Evolutionary conservation across 208 protist species (phyloP).

Genomic region (Strigomonas galati): DNA sequence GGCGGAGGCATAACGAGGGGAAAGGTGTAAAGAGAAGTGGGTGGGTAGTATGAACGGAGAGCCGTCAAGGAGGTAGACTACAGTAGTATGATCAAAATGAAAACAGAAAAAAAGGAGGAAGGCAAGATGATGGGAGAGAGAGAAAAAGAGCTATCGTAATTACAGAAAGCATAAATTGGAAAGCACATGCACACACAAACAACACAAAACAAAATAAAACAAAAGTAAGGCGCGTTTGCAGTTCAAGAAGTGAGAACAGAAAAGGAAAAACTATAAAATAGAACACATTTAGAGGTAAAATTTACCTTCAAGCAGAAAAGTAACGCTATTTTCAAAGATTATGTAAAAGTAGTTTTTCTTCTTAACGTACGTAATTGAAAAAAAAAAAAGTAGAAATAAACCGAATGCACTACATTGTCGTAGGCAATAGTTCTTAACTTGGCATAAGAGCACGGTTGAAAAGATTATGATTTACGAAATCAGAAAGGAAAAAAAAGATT

Average conservation of each 20-base stretch:
- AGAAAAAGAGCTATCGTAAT: too few relatives aligned
- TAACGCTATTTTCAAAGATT: neutral
- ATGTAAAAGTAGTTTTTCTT: neutral
- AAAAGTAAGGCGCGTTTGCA: neutral
- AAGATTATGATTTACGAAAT: neutral
- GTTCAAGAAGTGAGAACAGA: neutral
- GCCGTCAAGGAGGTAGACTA: neutral
- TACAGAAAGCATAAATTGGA: too few relatives aligned
- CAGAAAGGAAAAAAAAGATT: conserved; percentile 5
- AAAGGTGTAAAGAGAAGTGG: neutral
- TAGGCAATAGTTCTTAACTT: neutral
- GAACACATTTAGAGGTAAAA: neutral
- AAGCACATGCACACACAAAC: neutral
- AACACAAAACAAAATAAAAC: neutral
- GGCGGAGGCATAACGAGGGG: neutral
- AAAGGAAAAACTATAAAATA: neutral
- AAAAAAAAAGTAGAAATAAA: conserved; percentile 11
- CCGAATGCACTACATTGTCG: too few relatives aligned
- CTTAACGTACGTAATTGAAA: neutral
- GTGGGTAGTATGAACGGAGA: neutral
- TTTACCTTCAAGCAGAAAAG: neutral
- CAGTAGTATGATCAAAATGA: neutral
- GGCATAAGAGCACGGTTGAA: neutral
- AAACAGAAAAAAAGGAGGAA: conserved; percentile 21
- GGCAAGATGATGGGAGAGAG: neutral